Evolutionary conservation across 2,329 filamentous ascomycete genomes (phyloP).

Genomic region (Myriosclerotinia curreyana): DNA sequence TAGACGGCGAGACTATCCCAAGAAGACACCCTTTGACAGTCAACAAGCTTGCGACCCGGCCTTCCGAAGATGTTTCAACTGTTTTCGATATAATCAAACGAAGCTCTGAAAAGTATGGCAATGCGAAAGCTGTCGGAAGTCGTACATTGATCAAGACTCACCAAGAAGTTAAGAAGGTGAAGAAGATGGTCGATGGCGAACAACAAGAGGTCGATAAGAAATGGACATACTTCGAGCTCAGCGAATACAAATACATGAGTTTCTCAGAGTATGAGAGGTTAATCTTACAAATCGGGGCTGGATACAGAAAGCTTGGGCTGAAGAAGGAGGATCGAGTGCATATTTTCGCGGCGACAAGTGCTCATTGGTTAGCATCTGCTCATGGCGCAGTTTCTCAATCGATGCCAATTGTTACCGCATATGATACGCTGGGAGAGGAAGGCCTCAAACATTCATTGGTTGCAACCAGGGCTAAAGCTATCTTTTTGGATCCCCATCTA

Average conservation of each 20-base stretch:
- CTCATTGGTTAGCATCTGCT: slow-evolving; percentile 49
- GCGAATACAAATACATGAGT: slow-evolving; percentile 69
- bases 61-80: slow-evolving; percentile 45
- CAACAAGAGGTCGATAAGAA: slow-evolving; percentile 78
- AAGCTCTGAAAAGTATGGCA: slow-evolving; percentile 61
- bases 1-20: slow-evolving; percentile 68
- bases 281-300: slow-evolving; percentile 63
- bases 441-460: slow-evolving; percentile 82
- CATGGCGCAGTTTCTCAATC: slow-evolving; percentile 70
- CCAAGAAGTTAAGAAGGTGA: slow-evolving; percentile 79
- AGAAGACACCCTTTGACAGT: slow-evolving; percentile 57
- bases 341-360: slow-evolving; percentile 69
- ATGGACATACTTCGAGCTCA: slow-evolving; percentile 83
- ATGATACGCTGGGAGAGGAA: slow-evolving; percentile 82
- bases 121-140: slow-evolving; percentile 62
- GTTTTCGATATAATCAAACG: slow-evolving; percentile 62
- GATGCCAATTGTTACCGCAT: slow-evolving; percentile 87
- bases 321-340: slow-evolving; percentile 65
- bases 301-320: slow-evolving; percentile 69
- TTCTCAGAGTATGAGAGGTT: slow-evolving; percentile 74
- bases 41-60: slow-evolving; percentile 54
- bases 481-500: slow-evolving; percentile 83
- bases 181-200: slow-evolving; percentile 77
- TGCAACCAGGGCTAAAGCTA: slow-evolving; percentile 74
- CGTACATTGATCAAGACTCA: slow-evolving; percentile 71